Percentiles rank a stretch among this genome's conserved stretches.
These are phyloP conservation scores for Nemania serpens DNA, from an alignment of 2,329 filamentous ascomycete genomes.

Conservation along the genomic window DNA sequence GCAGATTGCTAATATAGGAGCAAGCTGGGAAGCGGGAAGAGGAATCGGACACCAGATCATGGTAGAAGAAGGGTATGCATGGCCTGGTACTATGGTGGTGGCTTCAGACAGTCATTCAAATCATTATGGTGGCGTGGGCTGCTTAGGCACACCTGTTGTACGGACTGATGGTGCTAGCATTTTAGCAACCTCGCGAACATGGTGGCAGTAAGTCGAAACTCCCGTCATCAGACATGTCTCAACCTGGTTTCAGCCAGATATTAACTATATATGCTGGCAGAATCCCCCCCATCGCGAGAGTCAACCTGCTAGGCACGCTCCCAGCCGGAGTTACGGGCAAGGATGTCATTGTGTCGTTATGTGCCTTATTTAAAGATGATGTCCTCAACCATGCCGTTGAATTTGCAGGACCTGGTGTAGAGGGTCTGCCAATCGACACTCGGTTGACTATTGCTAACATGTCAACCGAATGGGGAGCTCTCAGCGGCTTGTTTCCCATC, in stretches of 20 bases:
- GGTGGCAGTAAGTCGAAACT: slow-evolving; percentile 66
- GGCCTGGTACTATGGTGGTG: slow-evolving; percentile 83
- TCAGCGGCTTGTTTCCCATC: slow-evolving; percentile 62
- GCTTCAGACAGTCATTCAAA: slow-evolving; percentile 80
- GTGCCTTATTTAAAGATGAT: slow-evolving; percentile 64
- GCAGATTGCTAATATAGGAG: too few relatives aligned
- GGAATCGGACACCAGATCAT: slow-evolving; percentile 93
- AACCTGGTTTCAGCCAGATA: too few relatives aligned
- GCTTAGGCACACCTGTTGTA: slow-evolving; percentile 55
- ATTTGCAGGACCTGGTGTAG: slow-evolving; percentile 72
- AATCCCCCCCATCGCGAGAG: slow-evolving; percentile 79
- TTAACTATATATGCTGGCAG: too few relatives aligned
- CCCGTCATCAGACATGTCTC: too few relatives aligned
- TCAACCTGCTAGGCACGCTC: slow-evolving; percentile 76
- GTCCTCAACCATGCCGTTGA: slow-evolving; percentile 92
- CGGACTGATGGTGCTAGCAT: background rate
- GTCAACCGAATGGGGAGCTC: background rate
- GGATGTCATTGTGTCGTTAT: slow-evolving; percentile 89
- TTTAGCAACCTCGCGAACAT: slow-evolving; percentile 55
- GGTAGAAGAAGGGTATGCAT: slow-evolving; percentile 77
- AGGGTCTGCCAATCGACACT: background rate
- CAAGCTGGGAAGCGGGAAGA: too few relatives aligned
- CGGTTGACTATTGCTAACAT: background rate
- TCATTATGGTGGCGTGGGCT: slow-evolving; percentile 79
- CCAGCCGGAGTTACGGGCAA: slow-evolving; percentile 87